phyloP scores from a whole-genome alignment of 2,329 filamentous ascomycete species.

The Huntiella moniliformis region DNA sequence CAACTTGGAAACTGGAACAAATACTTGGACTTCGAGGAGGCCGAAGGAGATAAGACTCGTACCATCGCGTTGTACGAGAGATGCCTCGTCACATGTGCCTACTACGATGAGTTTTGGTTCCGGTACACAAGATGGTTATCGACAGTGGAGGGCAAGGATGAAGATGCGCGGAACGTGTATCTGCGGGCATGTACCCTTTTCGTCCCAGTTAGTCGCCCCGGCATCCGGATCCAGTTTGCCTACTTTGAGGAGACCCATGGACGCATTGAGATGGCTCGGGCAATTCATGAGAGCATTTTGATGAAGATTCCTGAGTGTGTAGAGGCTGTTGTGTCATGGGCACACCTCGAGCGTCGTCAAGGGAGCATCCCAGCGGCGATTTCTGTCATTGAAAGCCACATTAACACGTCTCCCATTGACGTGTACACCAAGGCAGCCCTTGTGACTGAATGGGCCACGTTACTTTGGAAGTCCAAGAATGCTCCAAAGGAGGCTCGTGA shows the following conservation, averaged over 20 bases:
- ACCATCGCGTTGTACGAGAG: conserved; percentile 80
- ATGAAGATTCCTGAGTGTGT: conserved; percentile 60
- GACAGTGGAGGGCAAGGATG: conserved; percentile 58
- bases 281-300: conserved; percentile 69
- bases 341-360: conserved; percentile 70
- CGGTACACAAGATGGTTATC: conserved; percentile 94
- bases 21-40: conserved; percentile 90
- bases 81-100: conserved; percentile 77
- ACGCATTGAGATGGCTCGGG: conserved; percentile 58
- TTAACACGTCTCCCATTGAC: conserved; percentile 53
- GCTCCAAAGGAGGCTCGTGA: conserved; percentile 62
- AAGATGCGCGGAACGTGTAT: conserved; percentile 85
- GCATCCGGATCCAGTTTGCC: conserved; percentile 75
- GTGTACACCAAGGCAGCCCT: conserved; percentile 70
- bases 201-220: conserved; percentile 69
- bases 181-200: conserved; percentile 69
- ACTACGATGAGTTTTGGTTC: conserved; percentile 96
- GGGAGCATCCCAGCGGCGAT: conserved; percentile 70
- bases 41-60: conserved; percentile 56
- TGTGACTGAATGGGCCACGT: conserved; percentile 69
- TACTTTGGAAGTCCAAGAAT: conserved; percentile 78
- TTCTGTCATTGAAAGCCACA: conserved; percentile 61
- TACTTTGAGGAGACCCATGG: conserved; percentile 82
- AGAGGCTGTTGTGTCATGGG: conserved; percentile 74
- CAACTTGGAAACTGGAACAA: conserved; percentile 86